Evolutionary conservation across 129 eudicot species (phyloP), one percentile per base, ranked within the genome.

Genomic region (Calendula officinalis): DNA sequence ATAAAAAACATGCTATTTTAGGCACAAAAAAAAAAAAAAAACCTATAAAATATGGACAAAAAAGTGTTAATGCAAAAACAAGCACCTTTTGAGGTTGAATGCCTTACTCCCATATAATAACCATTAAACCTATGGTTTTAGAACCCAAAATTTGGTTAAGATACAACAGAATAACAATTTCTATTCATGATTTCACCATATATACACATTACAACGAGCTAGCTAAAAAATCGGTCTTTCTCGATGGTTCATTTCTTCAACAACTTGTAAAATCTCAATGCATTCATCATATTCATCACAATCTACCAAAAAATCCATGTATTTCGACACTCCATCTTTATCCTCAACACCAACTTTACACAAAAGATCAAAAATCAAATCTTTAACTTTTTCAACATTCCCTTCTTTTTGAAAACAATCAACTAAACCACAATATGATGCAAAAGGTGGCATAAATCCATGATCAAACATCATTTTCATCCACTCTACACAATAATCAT

Each of bases 211-310:
- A 61, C 52, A 61, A 5, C 14, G 10, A n/a, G 53, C 10, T 6
- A 55, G 14, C 55, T 80, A 80, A 44, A 80, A 30, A 45, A 75
- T 45, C 14, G 79, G 78, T 73, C 73, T 67, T 53, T 76, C 73
- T 32, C 41, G 62, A 56, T 34, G 46, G 16, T 75, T 52, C 45
- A 62, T 34, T 67, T 60, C 62, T 49, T 71, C 78, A 35, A 80
- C 51, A 22, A 75, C 55, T 35, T 48, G 33, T 8, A 80, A 37
- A 80, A 76, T 56, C 69, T 80, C 73, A 44, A 60, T 39, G 50
- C 66, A 66, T 42, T 67, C 47, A 75, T 54, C 56, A 22, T 62
- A 75, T 56, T 60, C 78, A 56, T 80, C 78, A 60, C 58, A 68
- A 60, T 62, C 27, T 41, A 72, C 66, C 73, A 80, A 50, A 34